Conservation (phyloP, 345 rosid species). For the Salix koriyanagi region DNA sequence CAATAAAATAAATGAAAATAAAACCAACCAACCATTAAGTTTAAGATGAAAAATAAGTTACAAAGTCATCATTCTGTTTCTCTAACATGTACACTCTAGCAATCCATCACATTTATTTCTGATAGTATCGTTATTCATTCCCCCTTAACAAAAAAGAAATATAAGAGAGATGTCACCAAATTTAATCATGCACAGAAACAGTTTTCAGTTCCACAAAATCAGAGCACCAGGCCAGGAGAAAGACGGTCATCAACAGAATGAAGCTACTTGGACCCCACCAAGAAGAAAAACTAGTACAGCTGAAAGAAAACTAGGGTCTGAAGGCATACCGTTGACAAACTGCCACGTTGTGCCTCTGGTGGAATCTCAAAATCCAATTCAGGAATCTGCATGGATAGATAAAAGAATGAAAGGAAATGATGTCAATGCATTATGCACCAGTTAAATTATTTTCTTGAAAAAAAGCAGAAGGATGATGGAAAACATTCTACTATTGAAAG, state of each 20-base stretch:
- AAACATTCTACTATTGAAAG: background rate
- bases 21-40: too few relatives aligned
- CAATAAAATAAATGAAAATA: too few relatives aligned
- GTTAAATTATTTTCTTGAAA: background rate
- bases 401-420: background rate
- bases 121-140: too few relatives aligned
- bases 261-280: background rate
- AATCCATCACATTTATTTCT: too few relatives aligned
- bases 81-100: too few relatives aligned
- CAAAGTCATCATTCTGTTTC: too few relatives aligned
- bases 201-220: background rate
- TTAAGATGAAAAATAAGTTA: too few relatives aligned
- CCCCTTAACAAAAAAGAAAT: too few relatives aligned
- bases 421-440: background rate
- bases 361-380: conserved; percentile 95
- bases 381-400: conserved; percentile 55
- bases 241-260: background rate
- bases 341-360: conserved; percentile 90
- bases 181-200: too few relatives aligned
- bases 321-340: conserved; percentile 71
- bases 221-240: background rate
- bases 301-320: background rate
- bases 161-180: too few relatives aligned
- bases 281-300: background rate
- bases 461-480: background rate